Evolutionary conservation across 352 stramenopile species (phyloP).

Genomic region (Phytophthora meadii): DNA sequence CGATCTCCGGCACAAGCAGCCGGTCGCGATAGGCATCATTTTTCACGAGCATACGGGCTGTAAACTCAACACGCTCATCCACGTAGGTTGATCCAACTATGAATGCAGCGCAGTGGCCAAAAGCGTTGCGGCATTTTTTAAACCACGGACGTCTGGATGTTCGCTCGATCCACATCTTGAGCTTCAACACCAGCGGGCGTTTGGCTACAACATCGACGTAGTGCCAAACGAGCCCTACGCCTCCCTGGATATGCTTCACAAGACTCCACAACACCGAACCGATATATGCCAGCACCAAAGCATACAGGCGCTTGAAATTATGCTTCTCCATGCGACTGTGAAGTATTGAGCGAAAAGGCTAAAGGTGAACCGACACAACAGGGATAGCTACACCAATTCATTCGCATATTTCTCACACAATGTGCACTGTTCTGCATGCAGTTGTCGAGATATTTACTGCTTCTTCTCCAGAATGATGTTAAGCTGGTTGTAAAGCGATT

Average conservation of each 20-base stretch:
- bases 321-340: constrained; percentile 21
- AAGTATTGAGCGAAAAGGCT: constrained; percentile 24
- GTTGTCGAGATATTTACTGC: constrained; percentile 31
- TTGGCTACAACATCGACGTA: constrained; percentile 5
- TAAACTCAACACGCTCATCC: constrained; percentile 56
- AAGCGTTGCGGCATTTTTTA: constrained; percentile 20
- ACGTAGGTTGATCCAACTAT: constrained; percentile 54
- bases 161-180: constrained; percentile 5
- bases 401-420: constrained; percentile 13
- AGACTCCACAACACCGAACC: constrained; percentile 4
- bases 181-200: constrained; percentile 9
- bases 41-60: constrained; percentile 51
- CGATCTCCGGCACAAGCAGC: constrained; percentile 63
- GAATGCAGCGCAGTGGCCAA: constrained; percentile 39
- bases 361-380: background rate
- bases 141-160: constrained; percentile 27
- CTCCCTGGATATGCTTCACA: constrained; percentile 5
- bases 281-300: constrained; percentile 11
- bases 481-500: constrained; percentile 87
- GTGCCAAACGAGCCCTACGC: constrained; percentile 1
- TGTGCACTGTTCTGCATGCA: background rate
- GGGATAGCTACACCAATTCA: constrained; percentile 10
- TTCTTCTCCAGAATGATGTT: constrained; percentile 89
- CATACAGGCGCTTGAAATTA: constrained; percentile 15
- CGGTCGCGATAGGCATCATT: constrained; percentile 75